These are phyloP conservation scores for Wilcoxina mikolae DNA, from an alignment of 495 filamentous ascomycete species.

Conservation along the genomic window DNA sequence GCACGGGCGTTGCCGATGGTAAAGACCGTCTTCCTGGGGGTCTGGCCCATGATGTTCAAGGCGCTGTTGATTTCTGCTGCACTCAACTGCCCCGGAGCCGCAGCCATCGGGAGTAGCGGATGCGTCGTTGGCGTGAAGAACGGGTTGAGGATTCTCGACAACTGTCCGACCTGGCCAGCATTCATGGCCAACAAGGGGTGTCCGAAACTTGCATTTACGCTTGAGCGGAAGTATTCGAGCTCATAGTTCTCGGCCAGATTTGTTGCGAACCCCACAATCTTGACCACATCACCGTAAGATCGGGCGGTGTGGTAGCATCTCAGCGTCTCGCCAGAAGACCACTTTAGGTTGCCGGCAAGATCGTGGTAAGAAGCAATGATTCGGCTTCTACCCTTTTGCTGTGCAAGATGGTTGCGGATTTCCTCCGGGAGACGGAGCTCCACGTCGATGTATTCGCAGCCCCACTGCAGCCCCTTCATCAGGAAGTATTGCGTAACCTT, in stretches of 20 bases:
- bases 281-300: slow-evolving; percentile 67
- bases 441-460: slow-evolving; percentile 75
- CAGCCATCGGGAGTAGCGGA: slow-evolving; percentile 66
- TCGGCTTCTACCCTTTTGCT: slow-evolving; percentile 55
- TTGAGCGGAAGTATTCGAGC: slow-evolving; percentile 72
- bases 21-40: slow-evolving; percentile 65
- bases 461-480: slow-evolving; percentile 66
- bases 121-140: slow-evolving; percentile 79
- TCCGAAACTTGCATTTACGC: slow-evolving; percentile 43
- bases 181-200: slow-evolving; percentile 70
- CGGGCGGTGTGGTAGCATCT: slow-evolving; percentile 51
- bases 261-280: slow-evolving; percentile 72
- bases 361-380: slow-evolving; percentile 83
- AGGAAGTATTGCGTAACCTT: slow-evolving; percentile 60
- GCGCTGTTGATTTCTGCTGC: slow-evolving; percentile 71
- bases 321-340: slow-evolving; percentile 55
- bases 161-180: slow-evolving; percentile 69
- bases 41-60: slow-evolving; percentile 60
- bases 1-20: slow-evolving; percentile 26
- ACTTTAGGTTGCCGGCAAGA: slow-evolving; percentile 68
- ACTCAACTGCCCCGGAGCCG: slow-evolving; percentile 68
- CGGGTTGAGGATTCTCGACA: slow-evolving; percentile 65
- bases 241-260: slow-evolving; percentile 72
- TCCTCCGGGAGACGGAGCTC: slow-evolving; percentile 71
- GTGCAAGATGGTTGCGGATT: slow-evolving; percentile 49